These are phyloP conservation scores for Metarhizium anisopliae DNA, from an alignment of 2,329 filamentous ascomycete genomes.

Conservation along the genomic window DNA sequence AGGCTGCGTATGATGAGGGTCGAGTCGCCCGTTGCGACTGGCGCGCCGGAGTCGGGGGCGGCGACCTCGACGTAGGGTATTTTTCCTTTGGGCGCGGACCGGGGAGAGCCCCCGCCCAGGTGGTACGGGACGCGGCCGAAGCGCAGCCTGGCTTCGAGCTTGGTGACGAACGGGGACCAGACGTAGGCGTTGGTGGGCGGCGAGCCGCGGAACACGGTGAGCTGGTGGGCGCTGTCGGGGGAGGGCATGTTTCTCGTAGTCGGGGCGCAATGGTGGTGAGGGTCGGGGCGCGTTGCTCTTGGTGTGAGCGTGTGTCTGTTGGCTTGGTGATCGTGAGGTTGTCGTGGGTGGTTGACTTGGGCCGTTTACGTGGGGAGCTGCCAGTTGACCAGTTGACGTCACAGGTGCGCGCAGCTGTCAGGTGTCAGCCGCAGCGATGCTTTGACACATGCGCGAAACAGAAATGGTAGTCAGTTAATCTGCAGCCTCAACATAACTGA, in stretches of 20 bases:
- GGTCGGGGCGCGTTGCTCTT: too few relatives aligned
- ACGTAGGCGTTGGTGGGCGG: constrained; percentile 29
- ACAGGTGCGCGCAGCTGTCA: too few relatives aligned
- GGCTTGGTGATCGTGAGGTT: too few relatives aligned
- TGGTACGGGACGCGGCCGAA: constrained; percentile 39
- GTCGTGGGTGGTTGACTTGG: too few relatives aligned
- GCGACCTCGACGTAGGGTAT: constrained; percentile 43
- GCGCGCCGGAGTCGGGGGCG: not conserved
- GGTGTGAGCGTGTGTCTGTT: too few relatives aligned
- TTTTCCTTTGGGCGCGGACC: constrained; percentile 44
- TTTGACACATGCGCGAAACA: too few relatives aligned
- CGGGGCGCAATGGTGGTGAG: too few relatives aligned
- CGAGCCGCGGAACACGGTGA: constrained; percentile 41
- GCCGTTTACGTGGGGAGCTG: too few relatives aligned
- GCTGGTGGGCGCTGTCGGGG: not conserved
- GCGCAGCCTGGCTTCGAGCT: constrained; percentile 53
- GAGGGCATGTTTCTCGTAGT: not conserved
- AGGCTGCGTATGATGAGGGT: constrained; percentile 43
- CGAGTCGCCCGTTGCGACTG: constrained; percentile 38
- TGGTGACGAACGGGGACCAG: constrained; percentile 55
- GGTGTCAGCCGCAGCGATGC: too few relatives aligned
- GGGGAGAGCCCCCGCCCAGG: constrained; percentile 32
- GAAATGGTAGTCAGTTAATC: too few relatives aligned
- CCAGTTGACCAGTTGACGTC: too few relatives aligned
- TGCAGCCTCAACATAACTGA: too few relatives aligned